Evolutionary conservation across 116 monocot genomes (phyloP), one percentile per base, ranked within the genome.

Genomic region (Dioscorea cayenensis): DNA sequence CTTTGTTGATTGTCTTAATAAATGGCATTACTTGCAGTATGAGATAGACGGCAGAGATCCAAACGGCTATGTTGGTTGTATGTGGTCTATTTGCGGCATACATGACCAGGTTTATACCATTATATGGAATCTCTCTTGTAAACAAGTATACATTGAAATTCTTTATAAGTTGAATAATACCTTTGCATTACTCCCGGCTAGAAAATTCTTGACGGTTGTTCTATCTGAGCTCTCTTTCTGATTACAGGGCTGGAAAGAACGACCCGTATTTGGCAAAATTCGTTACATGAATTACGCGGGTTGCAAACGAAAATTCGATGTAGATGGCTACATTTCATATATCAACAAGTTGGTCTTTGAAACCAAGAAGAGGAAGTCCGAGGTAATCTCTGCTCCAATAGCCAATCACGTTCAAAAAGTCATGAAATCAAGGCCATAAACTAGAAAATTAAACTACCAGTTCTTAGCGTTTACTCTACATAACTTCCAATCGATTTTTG

Each of bases 201-300:
- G 32, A 32, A 32, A 32, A 27, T 63, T 6, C 49, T 74, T 14
- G 19, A 25, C 49, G 25, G 4, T 69, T 7, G 16, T 69, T 82
- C 20, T 60, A 4, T 27, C 29, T 32, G 32, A 65, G 5, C 63
- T 63, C 12, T 29, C 12, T 35, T 36, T 35, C 58, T 64, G 27
- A 73, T 67, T 78, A 51, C 82, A 97, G 97, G 97, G 97, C 61
- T 93, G 97, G 97, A 85, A 83, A 59, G 97, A 97, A 69, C 77
- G 93, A 25, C 88, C 93, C 23, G 86, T 97, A 21, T 97, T 97
- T 77, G 93, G 97, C 18, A 97, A 97, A 81, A 90, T 97, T 66
- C 84, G 97, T 0, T 97, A 97, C 75, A 97, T 97, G 97, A 97
- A 97, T 65, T 93, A 86, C 71, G 97, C 85, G 10, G 97, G 97